These are phyloP conservation scores for Colletotrichum sp. DNA, from an alignment of 2,329 filamentous ascomycete species.

Conservation along the genomic window DNA sequence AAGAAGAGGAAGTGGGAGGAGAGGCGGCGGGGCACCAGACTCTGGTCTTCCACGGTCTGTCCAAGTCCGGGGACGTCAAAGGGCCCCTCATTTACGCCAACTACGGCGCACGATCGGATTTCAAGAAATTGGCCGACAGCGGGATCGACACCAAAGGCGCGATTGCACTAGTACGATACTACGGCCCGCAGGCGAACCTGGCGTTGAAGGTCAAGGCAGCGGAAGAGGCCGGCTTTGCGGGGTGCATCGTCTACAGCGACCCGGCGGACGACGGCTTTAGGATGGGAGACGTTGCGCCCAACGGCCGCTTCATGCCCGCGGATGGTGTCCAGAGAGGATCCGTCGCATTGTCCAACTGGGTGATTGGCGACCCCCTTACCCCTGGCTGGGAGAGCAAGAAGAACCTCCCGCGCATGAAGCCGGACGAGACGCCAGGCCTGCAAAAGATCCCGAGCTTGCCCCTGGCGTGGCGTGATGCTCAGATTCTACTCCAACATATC, in stretches of 20 bases:
- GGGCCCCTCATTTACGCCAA: conserved; percentile 92
- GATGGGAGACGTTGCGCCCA: conserved; percentile 74
- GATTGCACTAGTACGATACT: conserved; percentile 83
- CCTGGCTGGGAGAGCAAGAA: conserved; percentile 82
- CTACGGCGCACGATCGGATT: conserved; percentile 87
- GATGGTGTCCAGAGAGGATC: conserved; percentile 84
- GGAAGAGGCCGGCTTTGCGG: conserved; percentile 82
- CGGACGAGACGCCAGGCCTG: conserved; percentile 74
- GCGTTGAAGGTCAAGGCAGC: conserved; percentile 90
- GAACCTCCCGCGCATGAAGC: conserved; percentile 68
- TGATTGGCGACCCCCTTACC: conserved; percentile 89
- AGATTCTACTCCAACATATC: conserved; percentile 77
- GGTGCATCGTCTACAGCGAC: conserved; percentile 92
- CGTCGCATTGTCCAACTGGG: conserved; percentile 81
- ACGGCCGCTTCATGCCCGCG: conserved; percentile 79
- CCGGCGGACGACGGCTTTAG: conserved; percentile 83
- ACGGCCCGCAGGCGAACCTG: conserved; percentile 74
- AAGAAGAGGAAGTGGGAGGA: conserved; percentile 77
- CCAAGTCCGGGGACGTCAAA: conserved; percentile 82
- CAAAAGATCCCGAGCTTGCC: conserved; percentile 89
- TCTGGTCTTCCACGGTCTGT: conserved; percentile 85
- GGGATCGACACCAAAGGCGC: conserved; percentile 78
- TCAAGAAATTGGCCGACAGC: conserved; percentile 71
- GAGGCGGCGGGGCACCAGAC: conserved; percentile 72
- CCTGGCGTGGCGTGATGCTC: conserved; percentile 87